Conservation (phyloP, 1,139 yeast genomes). For the Lipomyces yarrowii region DNA sequence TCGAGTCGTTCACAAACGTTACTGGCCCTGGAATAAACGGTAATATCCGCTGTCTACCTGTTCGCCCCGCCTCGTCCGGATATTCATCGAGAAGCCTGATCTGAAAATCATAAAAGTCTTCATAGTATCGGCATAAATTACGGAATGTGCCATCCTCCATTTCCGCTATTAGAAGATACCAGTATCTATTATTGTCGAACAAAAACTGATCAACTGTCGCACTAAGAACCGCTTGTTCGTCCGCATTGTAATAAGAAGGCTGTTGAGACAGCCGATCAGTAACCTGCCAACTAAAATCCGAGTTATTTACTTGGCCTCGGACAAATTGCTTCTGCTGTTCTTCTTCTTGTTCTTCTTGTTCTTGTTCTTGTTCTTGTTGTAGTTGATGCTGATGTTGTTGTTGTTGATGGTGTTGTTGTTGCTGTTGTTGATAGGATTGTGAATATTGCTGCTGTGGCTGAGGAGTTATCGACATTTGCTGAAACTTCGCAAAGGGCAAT, state of each 20-base stretch:
- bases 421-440: not conserved
- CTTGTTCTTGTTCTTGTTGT: not conserved
- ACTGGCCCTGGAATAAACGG: slow-evolving; percentile 98
- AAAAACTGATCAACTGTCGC: slow-evolving; percentile 83
- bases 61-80: slow-evolving; percentile 92
- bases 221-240: slow-evolving; percentile 43
- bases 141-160: slow-evolving; percentile 70
- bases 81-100: slow-evolving; percentile 78
- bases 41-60: slow-evolving; percentile 72
- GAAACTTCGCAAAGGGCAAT: slow-evolving; percentile 19
- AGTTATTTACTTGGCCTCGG: not conserved
- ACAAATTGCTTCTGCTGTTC: not conserved
- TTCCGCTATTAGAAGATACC: slow-evolving; percentile 76
- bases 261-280: slow-evolving; percentile 8
- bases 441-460: not conserved
- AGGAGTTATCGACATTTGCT: slow-evolving; percentile 16
- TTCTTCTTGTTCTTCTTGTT: slow-evolving; percentile 1
- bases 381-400: not conserved
- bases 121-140: slow-evolving; percentile 84
- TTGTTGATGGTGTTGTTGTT: not conserved
- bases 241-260: not conserved
- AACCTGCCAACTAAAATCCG: slow-evolving; percentile 2
- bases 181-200: slow-evolving; percentile 83
- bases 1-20: slow-evolving; percentile 85
- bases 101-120: slow-evolving; percentile 94